These are phyloP conservation scores for Termitomyces sp. DNA, from an alignment of 768 basidiomycete genomes.

Conservation along the genomic window DNA sequence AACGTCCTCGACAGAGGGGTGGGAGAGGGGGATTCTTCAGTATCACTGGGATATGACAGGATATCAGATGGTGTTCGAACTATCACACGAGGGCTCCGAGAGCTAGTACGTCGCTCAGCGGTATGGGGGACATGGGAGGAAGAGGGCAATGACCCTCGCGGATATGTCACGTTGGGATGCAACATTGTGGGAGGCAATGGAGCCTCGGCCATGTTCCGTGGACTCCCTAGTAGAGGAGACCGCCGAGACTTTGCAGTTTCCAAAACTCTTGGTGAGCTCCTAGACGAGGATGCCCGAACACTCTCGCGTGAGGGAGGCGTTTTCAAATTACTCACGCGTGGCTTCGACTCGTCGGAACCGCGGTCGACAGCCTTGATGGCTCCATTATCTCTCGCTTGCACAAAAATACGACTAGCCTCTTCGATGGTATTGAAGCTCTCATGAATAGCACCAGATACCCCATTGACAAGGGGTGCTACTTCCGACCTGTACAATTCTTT, in stretches of 20 bases:
- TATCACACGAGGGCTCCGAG: constrained; percentile 14
- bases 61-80: constrained; percentile 25
- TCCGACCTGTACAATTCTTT: constrained; percentile 33
- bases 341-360: not conserved
- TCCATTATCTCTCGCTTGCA: constrained; percentile 21
- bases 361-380: constrained; percentile 21
- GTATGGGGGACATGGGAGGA: not conserved
- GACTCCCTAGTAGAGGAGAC: constrained; percentile 3
- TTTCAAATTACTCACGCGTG: not conserved
- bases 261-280: constrained; percentile 7
- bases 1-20: not conserved
- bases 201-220: not conserved
- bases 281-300: not conserved
- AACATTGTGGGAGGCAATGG: not conserved
- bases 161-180: constrained; percentile 13
- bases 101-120: constrained; percentile 5
- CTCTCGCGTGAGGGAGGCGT: not conserved
- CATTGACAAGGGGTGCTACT: constrained; percentile 34
- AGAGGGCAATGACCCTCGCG: constrained; percentile 8
- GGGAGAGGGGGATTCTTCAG: not conserved
- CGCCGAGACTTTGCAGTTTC: constrained; percentile 1
- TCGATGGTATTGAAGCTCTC: constrained; percentile 38
- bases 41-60: constrained; percentile 12
- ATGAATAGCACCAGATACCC: constrained; percentile 34
- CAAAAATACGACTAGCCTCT: constrained; percentile 32